Base-by-base conservation (phyloP, 2,329 filamentous ascomycete species). In the Rhynchosporium graminicola region DNA sequence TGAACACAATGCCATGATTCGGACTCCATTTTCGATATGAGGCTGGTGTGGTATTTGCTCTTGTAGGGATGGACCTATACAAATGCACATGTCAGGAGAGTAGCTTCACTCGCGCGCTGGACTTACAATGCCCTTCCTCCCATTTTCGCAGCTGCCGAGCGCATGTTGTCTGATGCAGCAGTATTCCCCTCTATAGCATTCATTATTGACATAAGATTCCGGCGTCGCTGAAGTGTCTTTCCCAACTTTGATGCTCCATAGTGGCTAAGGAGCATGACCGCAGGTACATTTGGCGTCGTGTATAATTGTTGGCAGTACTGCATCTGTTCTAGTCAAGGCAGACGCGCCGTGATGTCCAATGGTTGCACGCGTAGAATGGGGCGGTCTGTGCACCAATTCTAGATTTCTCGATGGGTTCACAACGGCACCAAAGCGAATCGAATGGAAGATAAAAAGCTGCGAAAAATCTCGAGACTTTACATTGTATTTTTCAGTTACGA, bases 221-320 rank as follows among this genome's bases (percentile, higher is more conserved):
- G 33, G 26, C 66, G 66, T 67, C 65, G 62, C 63, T 65, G 65
- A 66, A 71, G 62, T 59, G 64, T 63, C 58, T 69, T 70, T 55
- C 65, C 64, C 67, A 73, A 47, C 67, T 68, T 69, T 65, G 69
- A 71, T 70, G 70, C 74, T 66, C 74, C 75, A 76, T 76, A 62
- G 60, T 70, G 67, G 56, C 72, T 63, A 65, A 62, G 64, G 66
- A 72, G 71, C 74, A 76, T 76, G 70, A 72, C 73, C 66, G 56
- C 40, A 42, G 45, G 43, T 13, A 42, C 20, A 3, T 42, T 63
- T 67, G 67, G 59, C 55, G 59, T 47, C 6, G 57, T 57, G 54
- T 48, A 63, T 42, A 47, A 57, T 31, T 55, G 48, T 33, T 54
- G 50, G 29, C 20, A 20, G 20, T 20, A 20, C 33, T 56, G n/a